Evolutionary conservation across 768 basidiomycete genomes (phyloP).

Genomic region (Boletus pseudopeckii): DNA sequence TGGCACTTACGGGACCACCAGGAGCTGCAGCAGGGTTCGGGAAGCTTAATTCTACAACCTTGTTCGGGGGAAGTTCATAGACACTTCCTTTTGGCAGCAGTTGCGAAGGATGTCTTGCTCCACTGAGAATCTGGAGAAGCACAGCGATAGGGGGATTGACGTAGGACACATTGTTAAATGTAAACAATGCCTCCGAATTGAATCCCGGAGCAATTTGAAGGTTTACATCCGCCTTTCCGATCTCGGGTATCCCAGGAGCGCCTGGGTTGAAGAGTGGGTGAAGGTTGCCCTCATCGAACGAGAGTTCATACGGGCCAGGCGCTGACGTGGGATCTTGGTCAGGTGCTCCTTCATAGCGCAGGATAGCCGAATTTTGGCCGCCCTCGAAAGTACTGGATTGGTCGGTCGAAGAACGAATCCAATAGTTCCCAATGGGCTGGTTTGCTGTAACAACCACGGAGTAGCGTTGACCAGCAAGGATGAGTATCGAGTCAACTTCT

Average conservation of each 20-base stretch:
- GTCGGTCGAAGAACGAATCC: slow-evolving; percentile 45
- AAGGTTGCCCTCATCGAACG: slow-evolving; percentile 39
- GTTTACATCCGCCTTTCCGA: slow-evolving; percentile 41
- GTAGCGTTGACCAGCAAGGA: slow-evolving; percentile 39
- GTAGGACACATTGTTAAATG: slow-evolving; percentile 32
- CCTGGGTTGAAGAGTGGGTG: slow-evolving; percentile 33
- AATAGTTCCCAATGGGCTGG: slow-evolving; percentile 51
- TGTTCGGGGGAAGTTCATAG: slow-evolving; percentile 43
- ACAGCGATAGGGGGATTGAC: slow-evolving; percentile 45
- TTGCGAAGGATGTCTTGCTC: slow-evolving; percentile 42
- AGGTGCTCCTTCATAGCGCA: slow-evolving; percentile 48
- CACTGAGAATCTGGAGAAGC: slow-evolving; percentile 58
- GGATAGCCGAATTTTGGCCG: slow-evolving; percentile 47
- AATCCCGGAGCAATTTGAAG: slow-evolving; percentile 22
- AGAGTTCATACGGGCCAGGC: slow-evolving; percentile 23
- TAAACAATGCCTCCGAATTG: slow-evolving; percentile 5
- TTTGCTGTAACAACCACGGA: slow-evolving; percentile 47
- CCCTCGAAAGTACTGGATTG: slow-evolving; percentile 29
- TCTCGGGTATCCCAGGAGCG: slow-evolving; percentile 37
- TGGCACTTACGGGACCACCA: slow-evolving; percentile 30
- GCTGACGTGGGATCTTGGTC: slow-evolving; percentile 41
- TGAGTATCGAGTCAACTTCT: slow-evolving; percentile 38
- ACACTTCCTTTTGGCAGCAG: slow-evolving; percentile 51
- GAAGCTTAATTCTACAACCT: slow-evolving; percentile 45
- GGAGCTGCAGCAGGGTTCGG: slow-evolving; percentile 30